These are phyloP conservation scores for Platanus orientalis DNA, from an alignment of 164 flowering plant genomes.

Conservation along the genomic window DNA sequence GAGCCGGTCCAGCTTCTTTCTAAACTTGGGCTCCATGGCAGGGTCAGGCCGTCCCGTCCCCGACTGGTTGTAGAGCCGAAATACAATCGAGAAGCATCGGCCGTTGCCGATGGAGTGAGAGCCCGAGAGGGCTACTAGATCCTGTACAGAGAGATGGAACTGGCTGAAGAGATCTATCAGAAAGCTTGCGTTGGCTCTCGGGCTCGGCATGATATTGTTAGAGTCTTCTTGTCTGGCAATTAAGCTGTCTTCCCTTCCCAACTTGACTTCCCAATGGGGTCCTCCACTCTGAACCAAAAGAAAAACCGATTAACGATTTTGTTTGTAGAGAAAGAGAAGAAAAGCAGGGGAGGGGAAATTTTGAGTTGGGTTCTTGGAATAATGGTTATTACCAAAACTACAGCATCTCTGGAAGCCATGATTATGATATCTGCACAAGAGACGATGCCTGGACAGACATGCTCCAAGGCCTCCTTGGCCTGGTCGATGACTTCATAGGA, in stretches of 20 bases:
- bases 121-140: constrained; percentile 90
- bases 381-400: constrained; percentile 49
- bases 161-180: constrained; percentile 58
- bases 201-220: constrained; percentile 85
- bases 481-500: constrained; percentile 81
- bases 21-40: constrained; percentile 50
- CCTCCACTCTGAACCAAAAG: constrained; percentile 63
- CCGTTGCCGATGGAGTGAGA: constrained; percentile 87
- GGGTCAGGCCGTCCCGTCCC: constrained; percentile 86
- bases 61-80: constrained; percentile 88
- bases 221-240: constrained; percentile 79
- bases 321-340: neutral
- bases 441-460: constrained; percentile 60
- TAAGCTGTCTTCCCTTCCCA: constrained; percentile 78
- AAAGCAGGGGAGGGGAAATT: neutral
- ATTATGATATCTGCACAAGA: constrained; percentile 95
- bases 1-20: constrained; percentile 46
- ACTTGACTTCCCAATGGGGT: constrained; percentile 76
- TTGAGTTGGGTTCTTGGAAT: neutral
- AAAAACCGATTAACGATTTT: too few relatives aligned
- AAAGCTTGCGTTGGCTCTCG: constrained; percentile 65
- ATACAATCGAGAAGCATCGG: constrained; percentile 80
- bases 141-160: constrained; percentile 62
- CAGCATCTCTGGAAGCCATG: constrained; percentile 98
- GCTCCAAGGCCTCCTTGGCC: constrained; percentile 60